These are phyloP conservation scores for Chalciporus pseudorubinellus DNA, from an alignment of 768 basidiomycete genomes.

Conservation along the genomic window DNA sequence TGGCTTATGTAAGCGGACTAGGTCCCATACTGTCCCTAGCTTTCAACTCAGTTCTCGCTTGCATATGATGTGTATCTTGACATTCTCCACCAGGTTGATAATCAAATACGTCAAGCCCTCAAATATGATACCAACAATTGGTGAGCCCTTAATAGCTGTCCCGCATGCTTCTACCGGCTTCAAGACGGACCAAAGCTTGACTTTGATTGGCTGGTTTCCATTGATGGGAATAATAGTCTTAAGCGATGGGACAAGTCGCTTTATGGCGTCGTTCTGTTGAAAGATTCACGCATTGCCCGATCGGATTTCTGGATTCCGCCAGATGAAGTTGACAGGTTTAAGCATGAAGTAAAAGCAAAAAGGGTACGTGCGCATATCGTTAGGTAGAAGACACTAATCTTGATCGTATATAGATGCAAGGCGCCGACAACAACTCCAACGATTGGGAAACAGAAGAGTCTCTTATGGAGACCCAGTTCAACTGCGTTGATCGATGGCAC, in stretches of 20 bases:
- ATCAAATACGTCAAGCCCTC: not conserved
- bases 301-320: not conserved
- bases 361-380: too few species aligned
- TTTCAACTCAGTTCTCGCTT: not conserved
- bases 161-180: slow-evolving; percentile 10
- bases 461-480: too few species aligned
- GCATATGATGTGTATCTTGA: slow-evolving; percentile 13
- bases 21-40: slow-evolving; percentile 5
- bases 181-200: slow-evolving; percentile 1
- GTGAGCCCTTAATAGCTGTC: slow-evolving; percentile 9
- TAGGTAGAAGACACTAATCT: too few species aligned
- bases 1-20: too few species aligned
- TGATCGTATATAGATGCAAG: too few species aligned
- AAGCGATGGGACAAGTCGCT: too few species aligned
- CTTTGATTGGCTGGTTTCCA: slow-evolving; percentile 1
- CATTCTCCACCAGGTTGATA: slow-evolving; percentile 6
- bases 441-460: not conserved
- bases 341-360: not conserved
- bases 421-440: not conserved
- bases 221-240: too few species aligned
- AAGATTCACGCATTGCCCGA: not conserved
- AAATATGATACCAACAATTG: slow-evolving; percentile 1
- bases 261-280: too few species aligned
- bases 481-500: slow-evolving; percentile 5
- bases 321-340: not conserved